Percentiles rank a stretch among this genome's conserved stretches.
phyloP scores from a whole-genome alignment of 164 flowering plant genomes.

The Stephania yunnanensis region DNA sequence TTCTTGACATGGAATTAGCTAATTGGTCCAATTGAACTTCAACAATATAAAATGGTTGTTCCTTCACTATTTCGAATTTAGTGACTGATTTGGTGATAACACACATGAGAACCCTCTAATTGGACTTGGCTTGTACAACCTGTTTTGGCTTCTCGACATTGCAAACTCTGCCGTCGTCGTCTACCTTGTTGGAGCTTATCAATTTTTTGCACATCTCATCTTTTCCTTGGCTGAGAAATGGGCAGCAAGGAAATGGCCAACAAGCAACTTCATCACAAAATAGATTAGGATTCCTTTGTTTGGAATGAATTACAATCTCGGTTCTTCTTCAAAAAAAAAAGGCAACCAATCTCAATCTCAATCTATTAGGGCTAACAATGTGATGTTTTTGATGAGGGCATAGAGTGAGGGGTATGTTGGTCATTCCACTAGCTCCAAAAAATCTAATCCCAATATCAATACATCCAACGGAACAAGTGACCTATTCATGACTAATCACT shows the following conservation, averaged over 20 bases:
- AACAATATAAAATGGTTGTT: too few relatives aligned
- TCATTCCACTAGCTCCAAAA: too few relatives aligned
- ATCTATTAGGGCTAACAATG: too few relatives aligned
- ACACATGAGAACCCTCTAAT: constrained; percentile 5
- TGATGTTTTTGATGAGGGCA: too few relatives aligned
- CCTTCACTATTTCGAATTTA: too few relatives aligned
- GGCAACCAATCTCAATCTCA: too few relatives aligned
- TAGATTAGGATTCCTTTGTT: neutral
- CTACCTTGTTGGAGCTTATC: neutral
- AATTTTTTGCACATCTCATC: neutral
- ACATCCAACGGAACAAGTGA: too few relatives aligned
- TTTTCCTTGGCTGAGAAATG: neutral
- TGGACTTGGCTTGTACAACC: constrained; percentile 3
- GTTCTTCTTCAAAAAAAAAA: constrained; percentile 46
- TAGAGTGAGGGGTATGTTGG: too few relatives aligned
- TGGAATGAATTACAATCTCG: constrained; percentile 17
- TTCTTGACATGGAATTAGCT: too few relatives aligned
- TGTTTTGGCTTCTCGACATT: constrained; percentile 2
- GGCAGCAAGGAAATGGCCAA: neutral
- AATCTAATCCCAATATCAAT: too few relatives aligned
- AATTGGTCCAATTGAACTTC: too few relatives aligned
- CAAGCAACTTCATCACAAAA: neutral
- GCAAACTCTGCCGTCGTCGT: neutral
- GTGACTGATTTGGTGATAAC: constrained; percentile 3
- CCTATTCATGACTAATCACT: too few relatives aligned